Evolutionary conservation across 257 asterid species (phyloP).

Genomic region (Jacaranda copaia): DNA sequence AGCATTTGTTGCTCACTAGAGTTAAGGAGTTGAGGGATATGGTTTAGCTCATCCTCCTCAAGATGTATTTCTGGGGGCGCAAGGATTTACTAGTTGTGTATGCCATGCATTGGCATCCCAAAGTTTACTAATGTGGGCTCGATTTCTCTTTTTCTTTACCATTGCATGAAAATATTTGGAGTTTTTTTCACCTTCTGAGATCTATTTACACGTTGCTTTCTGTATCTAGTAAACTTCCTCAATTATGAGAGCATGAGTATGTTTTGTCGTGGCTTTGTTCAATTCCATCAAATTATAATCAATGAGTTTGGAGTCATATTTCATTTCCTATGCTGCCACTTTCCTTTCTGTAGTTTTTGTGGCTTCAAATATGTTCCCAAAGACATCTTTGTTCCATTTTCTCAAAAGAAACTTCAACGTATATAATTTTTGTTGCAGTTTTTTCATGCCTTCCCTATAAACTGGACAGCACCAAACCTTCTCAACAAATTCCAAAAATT

Average conservation of each 20-base stretch:
- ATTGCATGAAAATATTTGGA: background rate
- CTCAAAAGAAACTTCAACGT: too few relatives aligned
- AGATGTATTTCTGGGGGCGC: too few relatives aligned
- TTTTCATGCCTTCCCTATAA: background rate
- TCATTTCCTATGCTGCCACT: too few relatives aligned
- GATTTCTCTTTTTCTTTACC: background rate
- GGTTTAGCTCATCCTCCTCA: too few relatives aligned
- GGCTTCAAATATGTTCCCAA: background rate
- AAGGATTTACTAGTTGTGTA: background rate
- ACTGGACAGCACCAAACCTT: background rate
- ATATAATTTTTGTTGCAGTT: background rate
- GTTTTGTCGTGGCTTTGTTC: background rate
- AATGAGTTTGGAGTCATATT: too few relatives aligned
- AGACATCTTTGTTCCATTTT: background rate
- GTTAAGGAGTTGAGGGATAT: too few relatives aligned
- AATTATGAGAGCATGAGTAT: background rate
- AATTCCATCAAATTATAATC: too few relatives aligned
- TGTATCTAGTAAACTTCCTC: background rate
- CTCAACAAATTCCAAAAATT: background rate
- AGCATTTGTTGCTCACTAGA: too few relatives aligned
- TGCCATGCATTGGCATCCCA: background rate
- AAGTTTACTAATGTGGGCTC: background rate
- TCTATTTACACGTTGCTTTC: background rate
- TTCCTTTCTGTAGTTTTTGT: too few relatives aligned
- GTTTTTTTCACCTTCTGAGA: background rate